These are phyloP conservation scores for Erodium moschatum DNA, from an alignment of 441 rosid genomes.

Conservation along the genomic window DNA sequence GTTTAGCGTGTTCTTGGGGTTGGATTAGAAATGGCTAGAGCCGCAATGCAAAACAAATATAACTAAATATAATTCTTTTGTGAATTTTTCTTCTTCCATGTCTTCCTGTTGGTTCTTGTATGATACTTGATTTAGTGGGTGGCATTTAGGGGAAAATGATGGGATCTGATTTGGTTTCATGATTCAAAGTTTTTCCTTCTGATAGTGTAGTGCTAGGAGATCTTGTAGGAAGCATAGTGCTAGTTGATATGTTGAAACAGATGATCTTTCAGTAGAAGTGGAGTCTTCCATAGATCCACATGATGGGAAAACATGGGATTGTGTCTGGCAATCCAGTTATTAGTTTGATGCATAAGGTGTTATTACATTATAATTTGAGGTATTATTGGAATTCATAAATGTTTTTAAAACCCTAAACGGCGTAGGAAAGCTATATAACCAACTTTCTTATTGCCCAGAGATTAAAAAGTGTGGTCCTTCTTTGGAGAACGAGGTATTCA, in stretches of 20 bases:
- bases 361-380: too few species aligned
- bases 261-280: background rate
- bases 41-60: too few species aligned
- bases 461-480: background rate
- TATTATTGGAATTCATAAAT: background rate
- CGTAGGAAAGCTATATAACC: background rate
- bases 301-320: background rate
- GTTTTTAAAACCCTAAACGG: background rate
- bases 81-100: background rate
- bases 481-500: background rate
- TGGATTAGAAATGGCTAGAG: too few species aligned
- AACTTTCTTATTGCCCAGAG: background rate
- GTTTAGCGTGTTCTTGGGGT: too few species aligned
- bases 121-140: background rate
- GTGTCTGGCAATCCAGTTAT: background rate
- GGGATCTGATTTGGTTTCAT: too few species aligned
- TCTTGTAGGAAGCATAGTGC: background rate
- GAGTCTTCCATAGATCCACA: background rate
- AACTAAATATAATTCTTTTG: background rate
- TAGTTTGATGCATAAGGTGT: background rate
- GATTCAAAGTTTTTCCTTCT: background rate
- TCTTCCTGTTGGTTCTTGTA: background rate
- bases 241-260: background rate
- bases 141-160: background rate
- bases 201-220: background rate